Evolutionary conservation across 2,329 filamentous ascomycete genomes (phyloP).

Genomic region (Paecilomyces niveus): DNA sequence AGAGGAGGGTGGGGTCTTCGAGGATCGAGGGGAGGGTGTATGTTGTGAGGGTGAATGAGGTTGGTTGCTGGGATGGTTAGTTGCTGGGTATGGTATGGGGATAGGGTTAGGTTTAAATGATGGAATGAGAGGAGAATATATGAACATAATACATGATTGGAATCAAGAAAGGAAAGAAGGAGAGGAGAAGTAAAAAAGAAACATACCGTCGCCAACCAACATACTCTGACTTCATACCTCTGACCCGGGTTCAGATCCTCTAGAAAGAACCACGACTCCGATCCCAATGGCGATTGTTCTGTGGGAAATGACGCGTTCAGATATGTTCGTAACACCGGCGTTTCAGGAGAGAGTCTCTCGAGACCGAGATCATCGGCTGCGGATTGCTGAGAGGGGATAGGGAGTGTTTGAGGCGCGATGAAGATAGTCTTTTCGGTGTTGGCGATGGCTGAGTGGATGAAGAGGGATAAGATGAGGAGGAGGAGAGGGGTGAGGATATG

Average conservation of each 20-base stretch:
- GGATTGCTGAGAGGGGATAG: slow-evolving; percentile 50
- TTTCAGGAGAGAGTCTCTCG: slow-evolving; percentile 54
- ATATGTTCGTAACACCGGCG: slow-evolving; percentile 52
- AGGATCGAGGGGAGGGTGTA: slow-evolving; percentile 44
- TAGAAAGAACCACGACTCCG: slow-evolving; percentile 72
- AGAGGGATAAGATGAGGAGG: slow-evolving; percentile 10
- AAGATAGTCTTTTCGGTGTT: slow-evolving; percentile 95
- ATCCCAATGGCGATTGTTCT: slow-evolving; percentile 45
- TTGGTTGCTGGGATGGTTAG: slow-evolving; percentile 64
- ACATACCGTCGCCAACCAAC: slow-evolving; percentile 85
- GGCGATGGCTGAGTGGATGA: slow-evolving; percentile 35
- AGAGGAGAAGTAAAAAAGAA: too few relatives aligned
- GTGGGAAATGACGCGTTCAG: slow-evolving; percentile 64
- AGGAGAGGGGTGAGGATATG: slow-evolving; percentile 7
- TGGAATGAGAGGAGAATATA: background rate
- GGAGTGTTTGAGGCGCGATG: slow-evolving; percentile 56
- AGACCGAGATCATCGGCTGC: slow-evolving; percentile 57
- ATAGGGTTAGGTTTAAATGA: too few relatives aligned
- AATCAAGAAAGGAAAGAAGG: slow-evolving; percentile 1
- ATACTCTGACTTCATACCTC: slow-evolving; percentile 85
- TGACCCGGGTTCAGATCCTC: slow-evolving; percentile 61
- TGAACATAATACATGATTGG: background rate
- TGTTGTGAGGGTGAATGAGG: slow-evolving; percentile 63
- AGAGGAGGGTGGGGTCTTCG: slow-evolving; percentile 48
- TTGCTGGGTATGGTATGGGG: background rate